Evolutionary conservation across 257 asterid genomes (phyloP), one percentile per base, ranked within the genome.

Genomic region (Leonotis leonurus): DNA sequence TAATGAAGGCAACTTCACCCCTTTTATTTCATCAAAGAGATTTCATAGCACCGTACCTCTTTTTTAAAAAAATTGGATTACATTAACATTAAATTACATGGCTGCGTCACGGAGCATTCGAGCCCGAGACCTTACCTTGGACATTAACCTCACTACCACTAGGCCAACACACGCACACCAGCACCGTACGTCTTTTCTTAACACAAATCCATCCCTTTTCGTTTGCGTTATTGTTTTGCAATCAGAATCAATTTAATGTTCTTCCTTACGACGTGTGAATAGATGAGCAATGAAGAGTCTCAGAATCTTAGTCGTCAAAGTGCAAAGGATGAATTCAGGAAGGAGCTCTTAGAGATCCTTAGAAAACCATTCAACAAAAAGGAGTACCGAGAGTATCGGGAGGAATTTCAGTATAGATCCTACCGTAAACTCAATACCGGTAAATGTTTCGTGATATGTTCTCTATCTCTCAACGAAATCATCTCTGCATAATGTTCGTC

Each of bases 21-120:
- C 74, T 27, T 69, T 70, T 37, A 73, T 49, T 44, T 22, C 74
- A 54, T 29, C 77, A n/a, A 68, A 21, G 43, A 25, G 2, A 57
- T 43, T 8, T 40, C 46, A 68, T 49, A 5, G n/a, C n/a, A n/a
- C n/a, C n/a, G n/a, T n/a, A n/a, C n/a, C n/a, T n/a, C n/a, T n/a
- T n/a, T n/a, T n/a, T n/a, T n/a, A n/a, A n/a, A n/a, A n/a, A n/a
- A n/a, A n/a, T n/a, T n/a, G n/a, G n/a, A n/a, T n/a, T n/a, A n/a
- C n/a, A n/a, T n/a, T n/a, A n/a, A n/a, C n/a, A n/a, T n/a, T n/a
- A n/a, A n/a, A n/a, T n/a, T n/a, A n/a, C n/a, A n/a, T n/a, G n/a
- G n/a, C n/a, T n/a, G n/a, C n/a, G n/a, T n/a, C n/a, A n/a, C n/a
- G n/a, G n/a, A n/a, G n/a, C n/a, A n/a, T n/a, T n/a, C n/a, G n/a